Conservation (phyloP, 2,329 filamentous ascomycete genomes). For the Bipolaris gigantea region DNA sequence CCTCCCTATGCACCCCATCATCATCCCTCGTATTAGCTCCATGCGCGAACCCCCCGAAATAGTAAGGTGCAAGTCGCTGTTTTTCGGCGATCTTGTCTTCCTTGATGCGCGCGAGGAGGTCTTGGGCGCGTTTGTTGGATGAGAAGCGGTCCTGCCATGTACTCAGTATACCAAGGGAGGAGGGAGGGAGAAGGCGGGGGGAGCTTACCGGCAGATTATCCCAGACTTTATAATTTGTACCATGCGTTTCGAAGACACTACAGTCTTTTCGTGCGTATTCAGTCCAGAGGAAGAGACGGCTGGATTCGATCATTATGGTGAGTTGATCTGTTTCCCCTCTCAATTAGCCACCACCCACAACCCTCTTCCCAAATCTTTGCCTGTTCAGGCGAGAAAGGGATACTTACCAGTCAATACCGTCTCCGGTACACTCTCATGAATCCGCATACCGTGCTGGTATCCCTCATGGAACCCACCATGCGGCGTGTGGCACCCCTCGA, state of each 20-base stretch:
- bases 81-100: conserved; percentile 38
- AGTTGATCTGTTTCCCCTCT: conserved; percentile 39
- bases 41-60: conserved; percentile 38
- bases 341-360: too few species aligned
- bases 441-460: conserved; percentile 51
- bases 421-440: conserved; percentile 49
- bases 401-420: conserved; percentile 41
- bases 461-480: conserved; percentile 49
- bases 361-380: too few species aligned
- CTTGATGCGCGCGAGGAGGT: conserved; percentile 37
- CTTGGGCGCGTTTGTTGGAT: conserved; percentile 39
- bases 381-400: too few species aligned
- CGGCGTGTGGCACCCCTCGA: conserved; percentile 44
- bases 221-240: conserved; percentile 46
- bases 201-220: conserved; percentile 39
- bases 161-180: too few species aligned
- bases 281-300: conserved; percentile 45
- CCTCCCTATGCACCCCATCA: conserved; percentile 35
- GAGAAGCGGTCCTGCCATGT: conserved; percentile 40
- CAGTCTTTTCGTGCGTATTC: conserved; percentile 43
- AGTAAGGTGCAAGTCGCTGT: conserved; percentile 40
- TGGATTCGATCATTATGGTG: conserved; percentile 46
- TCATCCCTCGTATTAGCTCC: conserved; percentile 36
- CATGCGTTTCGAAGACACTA: conserved; percentile 40
- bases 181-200: too few species aligned